Conservation (phyloP, 768 basidiomycete genomes). For the Lanmaoa rubissima region DNA sequence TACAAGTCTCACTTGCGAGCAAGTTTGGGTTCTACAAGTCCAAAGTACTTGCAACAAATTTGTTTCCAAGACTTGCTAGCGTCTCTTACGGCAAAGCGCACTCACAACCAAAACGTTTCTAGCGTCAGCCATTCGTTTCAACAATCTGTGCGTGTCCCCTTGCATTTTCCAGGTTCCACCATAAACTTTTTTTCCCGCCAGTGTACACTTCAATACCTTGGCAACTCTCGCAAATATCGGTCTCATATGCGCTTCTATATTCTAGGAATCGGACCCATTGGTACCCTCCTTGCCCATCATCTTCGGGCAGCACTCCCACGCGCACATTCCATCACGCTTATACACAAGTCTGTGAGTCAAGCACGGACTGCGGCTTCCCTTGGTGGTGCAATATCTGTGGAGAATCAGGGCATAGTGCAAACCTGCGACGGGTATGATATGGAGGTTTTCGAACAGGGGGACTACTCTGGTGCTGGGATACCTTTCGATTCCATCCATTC, state of each 20-base stretch:
- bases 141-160: not conserved
- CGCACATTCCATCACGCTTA: conserved; percentile 59
- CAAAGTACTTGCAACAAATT: not conserved
- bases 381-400: conserved; percentile 44
- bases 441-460: conserved; percentile 44
- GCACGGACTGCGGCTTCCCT: conserved; percentile 34
- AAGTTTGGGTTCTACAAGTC: not conserved
- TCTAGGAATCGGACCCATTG: conserved; percentile 81
- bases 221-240: not conserved
- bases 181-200: not conserved
- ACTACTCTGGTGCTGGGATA: conserved; percentile 23
- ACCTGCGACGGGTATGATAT: conserved; percentile 45
- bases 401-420: conserved; percentile 46
- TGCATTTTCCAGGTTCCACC: not conserved
- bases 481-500: conserved; percentile 16
- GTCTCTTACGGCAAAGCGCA: not conserved
- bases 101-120: not conserved
- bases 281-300: conserved; percentile 77
- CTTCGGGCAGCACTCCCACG: conserved; percentile 59
- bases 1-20: not conserved
- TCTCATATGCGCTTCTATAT: conserved; percentile 62
- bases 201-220: not conserved
- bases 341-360: conserved; percentile 54
- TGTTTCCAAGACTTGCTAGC: too few species aligned
- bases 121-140: not conserved